These are phyloP conservation scores for Phylloporus gajari DNA, from an alignment of 1,284 basidiomycete species.

Conservation along the genomic window DNA sequence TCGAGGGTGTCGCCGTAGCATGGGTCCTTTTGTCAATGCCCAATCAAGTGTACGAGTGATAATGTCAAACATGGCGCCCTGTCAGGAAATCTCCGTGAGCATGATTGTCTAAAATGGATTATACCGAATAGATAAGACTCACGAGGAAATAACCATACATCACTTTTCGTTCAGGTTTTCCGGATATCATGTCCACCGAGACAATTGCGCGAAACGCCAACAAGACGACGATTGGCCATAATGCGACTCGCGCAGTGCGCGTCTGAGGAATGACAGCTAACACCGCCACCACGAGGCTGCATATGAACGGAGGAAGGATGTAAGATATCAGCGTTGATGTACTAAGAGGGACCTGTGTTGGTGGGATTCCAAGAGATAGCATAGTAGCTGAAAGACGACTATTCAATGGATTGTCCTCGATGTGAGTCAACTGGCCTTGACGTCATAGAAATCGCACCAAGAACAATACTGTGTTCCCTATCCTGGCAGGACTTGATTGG, in stretches of 20 bases:
- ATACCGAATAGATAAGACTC: not conserved
- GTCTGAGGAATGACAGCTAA: conserved; percentile 59
- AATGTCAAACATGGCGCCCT: conserved; percentile 25
- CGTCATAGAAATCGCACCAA: not conserved
- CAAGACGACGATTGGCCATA: conserved; percentile 57
- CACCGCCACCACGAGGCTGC: conserved; percentile 58
- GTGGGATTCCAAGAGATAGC: not conserved
- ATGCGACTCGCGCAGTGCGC: conserved; percentile 51
- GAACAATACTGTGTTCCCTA: not conserved
- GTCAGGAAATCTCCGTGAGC: not conserved
- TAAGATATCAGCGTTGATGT: conserved; percentile 15
- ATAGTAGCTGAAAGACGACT: not conserved
- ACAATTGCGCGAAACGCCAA: conserved; percentile 53
- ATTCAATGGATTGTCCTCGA: not conserved
- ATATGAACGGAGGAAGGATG: conserved; percentile 52
- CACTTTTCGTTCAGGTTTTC: conserved; percentile 48
- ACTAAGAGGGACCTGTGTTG: not conserved
- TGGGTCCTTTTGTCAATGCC: conserved; percentile 17
- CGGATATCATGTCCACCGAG: conserved; percentile 52
- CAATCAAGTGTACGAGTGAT: conserved; percentile 32
- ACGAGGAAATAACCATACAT: conserved; percentile 35
- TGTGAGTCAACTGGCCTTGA: not conserved
- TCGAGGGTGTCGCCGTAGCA: conserved; percentile 11
- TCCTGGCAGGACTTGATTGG: not conserved
- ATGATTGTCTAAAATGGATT: too few species aligned